A percentile compares a stretch with the other conserved stretches of the same genome.
Evolutionary conservation across 768 basidiomycete genomes (phyloP).

Genomic region (Calocera viscosa): DNA sequence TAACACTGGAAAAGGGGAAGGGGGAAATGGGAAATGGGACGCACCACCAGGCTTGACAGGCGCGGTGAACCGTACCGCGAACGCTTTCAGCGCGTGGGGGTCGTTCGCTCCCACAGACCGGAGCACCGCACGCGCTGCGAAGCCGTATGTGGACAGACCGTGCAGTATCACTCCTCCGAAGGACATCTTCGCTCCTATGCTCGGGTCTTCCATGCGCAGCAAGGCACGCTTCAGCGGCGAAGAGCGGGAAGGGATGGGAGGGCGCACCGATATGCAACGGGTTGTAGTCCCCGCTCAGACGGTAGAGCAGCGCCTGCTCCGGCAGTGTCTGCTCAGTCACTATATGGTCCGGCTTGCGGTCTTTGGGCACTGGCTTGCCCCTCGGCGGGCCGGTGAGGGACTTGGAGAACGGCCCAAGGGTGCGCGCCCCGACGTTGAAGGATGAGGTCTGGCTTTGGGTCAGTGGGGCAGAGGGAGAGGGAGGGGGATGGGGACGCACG

Average conservation of each 20-base stretch:
- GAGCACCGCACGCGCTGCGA: conserved; percentile 65
- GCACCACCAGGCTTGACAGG: conserved; percentile 69
- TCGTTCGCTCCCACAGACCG: conserved; percentile 48
- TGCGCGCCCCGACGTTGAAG: conserved; percentile 59
- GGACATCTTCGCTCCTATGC: conserved; percentile 54
- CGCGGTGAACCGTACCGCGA: conserved; percentile 65
- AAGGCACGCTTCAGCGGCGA: not conserved
- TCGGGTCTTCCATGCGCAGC: conserved; percentile 41
- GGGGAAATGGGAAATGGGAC: conserved; percentile 8
- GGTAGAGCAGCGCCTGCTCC: conserved; percentile 53
- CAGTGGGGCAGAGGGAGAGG: not conserved
- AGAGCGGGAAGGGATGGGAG: not conserved
- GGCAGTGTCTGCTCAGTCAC: conserved; percentile 51
- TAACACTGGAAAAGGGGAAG: not conserved
- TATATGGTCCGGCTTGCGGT: conserved; percentile 48
- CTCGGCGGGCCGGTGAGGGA: conserved; percentile 47
- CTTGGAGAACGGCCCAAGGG: conserved; percentile 52
- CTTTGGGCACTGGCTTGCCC: conserved; percentile 48
- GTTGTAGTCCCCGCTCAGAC: conserved; percentile 69
- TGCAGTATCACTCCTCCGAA: conserved; percentile 81
- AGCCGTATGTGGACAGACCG: conserved; percentile 70
- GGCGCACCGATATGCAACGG: conserved; percentile 56
- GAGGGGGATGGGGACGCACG: conserved; percentile 28
- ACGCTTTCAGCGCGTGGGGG: conserved; percentile 48
- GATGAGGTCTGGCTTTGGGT: conserved; percentile 38